Evolutionary conservation across 1,139 yeast species (phyloP).

Genomic region (Zygoascus meyerae): DNA sequence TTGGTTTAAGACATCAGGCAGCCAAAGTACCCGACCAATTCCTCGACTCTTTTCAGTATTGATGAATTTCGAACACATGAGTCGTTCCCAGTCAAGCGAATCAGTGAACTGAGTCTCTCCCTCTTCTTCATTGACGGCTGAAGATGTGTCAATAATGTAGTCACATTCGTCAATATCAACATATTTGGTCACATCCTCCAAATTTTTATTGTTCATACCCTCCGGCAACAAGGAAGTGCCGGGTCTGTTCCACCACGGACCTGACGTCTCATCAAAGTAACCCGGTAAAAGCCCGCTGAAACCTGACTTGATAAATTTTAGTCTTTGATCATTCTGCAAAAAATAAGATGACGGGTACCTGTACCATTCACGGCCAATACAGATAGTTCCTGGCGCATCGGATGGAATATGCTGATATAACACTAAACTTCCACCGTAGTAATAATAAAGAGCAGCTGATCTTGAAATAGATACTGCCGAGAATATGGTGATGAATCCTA

Average conservation of each 20-base stretch:
- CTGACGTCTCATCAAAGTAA: constrained; percentile 54
- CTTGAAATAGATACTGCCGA: constrained; percentile 28
- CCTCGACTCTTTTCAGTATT: constrained; percentile 36
- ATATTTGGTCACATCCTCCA: constrained; percentile 34
- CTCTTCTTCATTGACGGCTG: constrained; percentile 24
- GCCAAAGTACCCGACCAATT: constrained; percentile 37
- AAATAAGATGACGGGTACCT: constrained; percentile 87
- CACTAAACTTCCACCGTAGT: constrained; percentile 35
- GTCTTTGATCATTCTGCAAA: constrained; percentile 53
- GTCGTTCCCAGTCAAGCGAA: constrained; percentile 30
- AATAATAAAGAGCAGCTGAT: constrained; percentile 30
- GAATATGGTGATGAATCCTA: constrained; percentile 12
- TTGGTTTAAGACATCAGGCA: constrained; percentile 30
- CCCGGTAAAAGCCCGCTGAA: constrained; percentile 88
- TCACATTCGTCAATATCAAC: constrained; percentile 29
- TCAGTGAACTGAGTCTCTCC: constrained; percentile 23
- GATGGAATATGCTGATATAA: constrained; percentile 26
- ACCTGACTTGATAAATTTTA: constrained; percentile 66
- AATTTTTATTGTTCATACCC: constrained; percentile 69
- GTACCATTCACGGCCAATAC: constrained; percentile 94
- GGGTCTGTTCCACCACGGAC: constrained; percentile 26
- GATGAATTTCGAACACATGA: constrained; percentile 35
- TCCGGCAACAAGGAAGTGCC: constrained; percentile 43
- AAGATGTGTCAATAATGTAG: constrained; percentile 33
- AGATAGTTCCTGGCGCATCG: constrained; percentile 50